Conservation (phyloP, 2,329 filamentous ascomycete genomes). For the Arthrobotrys musiformis region DNA sequence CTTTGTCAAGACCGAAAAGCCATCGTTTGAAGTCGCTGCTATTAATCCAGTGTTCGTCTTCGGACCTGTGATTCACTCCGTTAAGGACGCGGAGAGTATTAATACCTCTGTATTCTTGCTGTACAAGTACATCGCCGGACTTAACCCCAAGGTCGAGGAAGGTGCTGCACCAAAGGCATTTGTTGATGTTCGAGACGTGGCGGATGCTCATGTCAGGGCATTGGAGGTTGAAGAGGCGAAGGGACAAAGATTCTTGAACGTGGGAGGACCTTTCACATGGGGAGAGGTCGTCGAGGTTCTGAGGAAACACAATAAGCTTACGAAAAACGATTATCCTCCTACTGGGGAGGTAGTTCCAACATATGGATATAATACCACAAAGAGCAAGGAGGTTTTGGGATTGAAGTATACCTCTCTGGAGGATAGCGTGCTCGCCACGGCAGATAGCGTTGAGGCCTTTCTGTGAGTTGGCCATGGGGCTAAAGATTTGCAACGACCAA, state of each 20-base stretch:
- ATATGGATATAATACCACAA: conserved; percentile 63
- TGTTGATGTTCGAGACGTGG: conserved; percentile 66
- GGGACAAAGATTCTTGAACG: conserved; percentile 73
- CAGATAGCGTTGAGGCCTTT: conserved; percentile 63
- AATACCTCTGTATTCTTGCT: conserved; percentile 57
- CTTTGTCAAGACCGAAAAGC: conserved; percentile 67
- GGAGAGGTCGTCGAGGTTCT: conserved; percentile 70
- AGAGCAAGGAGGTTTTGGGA: conserved; percentile 69
- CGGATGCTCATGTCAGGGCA: conserved; percentile 72
- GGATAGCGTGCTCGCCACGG: conserved; percentile 71
- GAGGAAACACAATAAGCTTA: conserved; percentile 68
- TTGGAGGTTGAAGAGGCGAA: conserved; percentile 69
- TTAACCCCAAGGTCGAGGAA: conserved; percentile 43
- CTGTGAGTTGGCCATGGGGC: too few species aligned
- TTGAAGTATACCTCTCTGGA: conserved; percentile 71
- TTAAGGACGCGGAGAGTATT: conserved; percentile 50
- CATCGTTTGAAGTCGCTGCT: conserved; percentile 66
- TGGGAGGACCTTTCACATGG: conserved; percentile 72
- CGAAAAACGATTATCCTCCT: conserved; percentile 64
- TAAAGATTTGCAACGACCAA: too few species aligned
- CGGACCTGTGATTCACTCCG: conserved; percentile 64
- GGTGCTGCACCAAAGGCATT: conserved; percentile 51
- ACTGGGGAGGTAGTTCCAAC: conserved; percentile 58
- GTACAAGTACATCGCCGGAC: conserved; percentile 38
- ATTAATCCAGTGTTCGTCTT: conserved; percentile 67